These are phyloP conservation scores for Nitzschia sp. DNA, from an alignment of 108 stramenopile genomes.

Conservation along the genomic window DNA sequence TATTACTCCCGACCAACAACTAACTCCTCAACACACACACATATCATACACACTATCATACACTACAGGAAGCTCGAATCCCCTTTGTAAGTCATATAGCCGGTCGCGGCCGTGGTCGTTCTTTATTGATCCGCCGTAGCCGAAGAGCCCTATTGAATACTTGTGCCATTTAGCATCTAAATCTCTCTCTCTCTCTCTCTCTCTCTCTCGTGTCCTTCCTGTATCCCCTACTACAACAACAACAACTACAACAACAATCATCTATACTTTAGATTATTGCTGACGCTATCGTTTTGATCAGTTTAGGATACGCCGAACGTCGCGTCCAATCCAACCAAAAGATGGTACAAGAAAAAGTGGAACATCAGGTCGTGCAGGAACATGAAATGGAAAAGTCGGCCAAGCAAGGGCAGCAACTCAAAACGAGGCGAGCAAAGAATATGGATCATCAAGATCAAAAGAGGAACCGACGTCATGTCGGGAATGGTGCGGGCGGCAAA, in stretches of 20 bases:
- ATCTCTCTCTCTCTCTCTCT: background rate
- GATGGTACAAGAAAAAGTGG: constrained; percentile 19
- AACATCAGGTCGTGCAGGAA: constrained; percentile 10
- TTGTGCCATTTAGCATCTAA: too few species aligned
- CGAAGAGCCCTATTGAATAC: background rate
- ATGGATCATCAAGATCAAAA: background rate
- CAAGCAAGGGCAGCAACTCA: constrained; percentile 12
- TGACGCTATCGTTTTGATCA: constrained; percentile 19
- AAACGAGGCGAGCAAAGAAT: background rate
- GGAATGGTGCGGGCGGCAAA: too few species aligned
- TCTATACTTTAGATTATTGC: constrained; percentile 8
- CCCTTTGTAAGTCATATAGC: background rate
- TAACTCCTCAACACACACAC: too few species aligned
- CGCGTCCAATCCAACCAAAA: constrained; percentile 13
- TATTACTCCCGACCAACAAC: background rate
- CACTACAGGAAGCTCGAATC: constrained; percentile 1
- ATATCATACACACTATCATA: too few species aligned
- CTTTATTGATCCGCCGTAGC: background rate
- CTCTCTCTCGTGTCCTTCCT: too few species aligned
- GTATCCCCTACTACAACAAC: background rate
- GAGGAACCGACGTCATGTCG: background rate
- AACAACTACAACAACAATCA: background rate
- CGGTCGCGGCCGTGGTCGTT: background rate
- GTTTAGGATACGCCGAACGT: constrained; percentile 14
- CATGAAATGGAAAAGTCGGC: constrained; percentile 25